Base-by-base conservation (phyloP, 202 grass and related monocot genomes). In the Saccharum hybrid region DNA sequence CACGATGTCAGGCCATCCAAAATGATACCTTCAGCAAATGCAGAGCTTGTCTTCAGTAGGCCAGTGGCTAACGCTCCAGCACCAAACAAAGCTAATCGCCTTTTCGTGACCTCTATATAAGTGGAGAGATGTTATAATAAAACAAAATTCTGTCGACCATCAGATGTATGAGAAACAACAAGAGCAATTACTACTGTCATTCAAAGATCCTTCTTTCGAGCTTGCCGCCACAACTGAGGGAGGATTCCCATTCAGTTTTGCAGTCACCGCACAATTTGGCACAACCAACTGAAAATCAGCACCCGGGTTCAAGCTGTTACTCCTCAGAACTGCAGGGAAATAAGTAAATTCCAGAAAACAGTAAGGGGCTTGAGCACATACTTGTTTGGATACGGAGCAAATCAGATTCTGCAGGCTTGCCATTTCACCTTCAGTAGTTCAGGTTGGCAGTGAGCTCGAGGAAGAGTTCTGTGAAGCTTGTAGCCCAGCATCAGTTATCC, bases 21-120 rank as follows among this genome's bases (percentile, higher is more conserved):
- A 86, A 76, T 79, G 80, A 74, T 85, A 95, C 96, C 93, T 94
- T 96, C 90, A 74, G 96, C 96, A 59, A 54, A 79, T 70, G 93
- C 85, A 74, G 76, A 82, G 40, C 67, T 86, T 74, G 80, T 43
- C 48, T 71, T 72, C 15, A 83, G 76, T 8, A 95, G 68, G 56
- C 78, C 34, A 79, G 88, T 81, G 76, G 86, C 78, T 49, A 95
- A 78, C 8, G 61, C 88, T 75, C 92, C 90, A 81, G 92, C 75
- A 64, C 82, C 92, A 71, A 95, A 80, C 78, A 95, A 63, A 57
- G 89, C 85, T 65, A 84, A 83, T 77, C 83, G 90, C 78, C 96
- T 93, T 19, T 84, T 92, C 2, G 83, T 90, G 36, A 87, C 61
- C 71, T 82, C 96, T 98, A 66, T 93, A 74, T 33, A 77, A 68